Base-by-base conservation (phyloP, 768 basidiomycete species). In the Pilatotrama ljubarskyi region DNA sequence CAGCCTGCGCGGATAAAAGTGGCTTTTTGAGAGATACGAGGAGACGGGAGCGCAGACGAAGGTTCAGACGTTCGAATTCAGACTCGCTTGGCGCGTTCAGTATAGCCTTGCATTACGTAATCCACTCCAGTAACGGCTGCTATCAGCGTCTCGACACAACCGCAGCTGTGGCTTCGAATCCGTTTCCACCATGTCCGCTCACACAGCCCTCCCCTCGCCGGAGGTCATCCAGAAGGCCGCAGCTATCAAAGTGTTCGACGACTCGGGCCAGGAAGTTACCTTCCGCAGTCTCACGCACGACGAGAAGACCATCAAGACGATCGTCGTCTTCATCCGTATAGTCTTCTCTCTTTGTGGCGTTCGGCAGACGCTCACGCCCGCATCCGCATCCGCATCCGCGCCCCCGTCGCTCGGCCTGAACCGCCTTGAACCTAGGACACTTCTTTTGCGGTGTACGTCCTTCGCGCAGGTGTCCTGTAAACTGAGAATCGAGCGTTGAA, bases 311-410 rank as follows among this genome's bases (percentile, higher is more conserved):
- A 73, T 88, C 13, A 83, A 80, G 66, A 82, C 81, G 0, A 73
- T 88, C 13, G 78, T 87, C 3, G 83, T 88, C 1, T 87, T 88
- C 69, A 84, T 88, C 55, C 82, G 86, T 86, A 18, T 22, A 32
- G 13, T 51, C 29, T 43, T n/a, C 18, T 11, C 15, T 8, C 42
- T 1, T 18, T 43, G 44, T 47, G 29, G 25, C 20, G 40, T 20
- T 37, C 4, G 29, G 29, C 29, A 10, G 29, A 5, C 4, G 5
- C 5, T 5, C 5, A 4, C 29, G 29, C 29, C 4, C 36, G 5
- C n/a, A 17, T 35, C 35, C 8, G 18, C 35, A 15, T 5, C 5
- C 22, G 17, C 48, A 37, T 6, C 37, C 50, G 36, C 36, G 10
- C 58, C n/a, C 22, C 32, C 8, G 29, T 48, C 32, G 17, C 25